Conservation (phyloP, 768 basidiomycete genomes). For the Mycena haematopus region DNA sequence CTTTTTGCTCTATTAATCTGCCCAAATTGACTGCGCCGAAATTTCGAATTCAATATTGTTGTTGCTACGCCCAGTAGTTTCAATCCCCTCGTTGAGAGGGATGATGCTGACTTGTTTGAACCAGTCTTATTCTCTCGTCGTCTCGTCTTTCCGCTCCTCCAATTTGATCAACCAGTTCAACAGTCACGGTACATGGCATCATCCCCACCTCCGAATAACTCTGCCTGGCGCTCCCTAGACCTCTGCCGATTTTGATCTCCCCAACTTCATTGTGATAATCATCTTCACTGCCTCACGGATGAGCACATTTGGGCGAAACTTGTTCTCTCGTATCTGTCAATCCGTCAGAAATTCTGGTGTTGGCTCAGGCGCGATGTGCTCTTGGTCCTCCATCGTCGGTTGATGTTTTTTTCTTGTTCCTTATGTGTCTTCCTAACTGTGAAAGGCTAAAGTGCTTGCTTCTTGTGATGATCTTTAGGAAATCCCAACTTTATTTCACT, state of each 20-base stretch:
- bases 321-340: constrained; percentile 13
- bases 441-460: constrained; percentile 20
- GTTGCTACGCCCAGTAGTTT: not conserved
- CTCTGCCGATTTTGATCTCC: not conserved
- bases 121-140: not conserved
- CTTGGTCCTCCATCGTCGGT: constrained; percentile 1
- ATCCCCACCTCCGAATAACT: not conserved
- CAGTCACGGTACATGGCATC: not conserved
- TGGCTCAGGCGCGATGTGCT: constrained; percentile 9
- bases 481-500: not conserved
- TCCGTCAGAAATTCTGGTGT: constrained; percentile 8
- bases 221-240: not conserved
- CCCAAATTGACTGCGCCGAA: not conserved
- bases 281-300: constrained; percentile 23
- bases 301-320: not conserved
- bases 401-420: constrained; percentile 1
- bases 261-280: constrained; percentile 25
- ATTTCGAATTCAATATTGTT: not conserved
- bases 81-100: not conserved
- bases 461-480: constrained; percentile 7
- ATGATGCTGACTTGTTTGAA: not conserved
- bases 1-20: not conserved
- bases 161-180: constrained; percentile 1
- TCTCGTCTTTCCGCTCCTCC: not conserved
- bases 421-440: constrained; percentile 1